phyloP scores from a whole-genome alignment of 2,329 filamentous ascomycete genomes.

The Beauveria caledonica region DNA sequence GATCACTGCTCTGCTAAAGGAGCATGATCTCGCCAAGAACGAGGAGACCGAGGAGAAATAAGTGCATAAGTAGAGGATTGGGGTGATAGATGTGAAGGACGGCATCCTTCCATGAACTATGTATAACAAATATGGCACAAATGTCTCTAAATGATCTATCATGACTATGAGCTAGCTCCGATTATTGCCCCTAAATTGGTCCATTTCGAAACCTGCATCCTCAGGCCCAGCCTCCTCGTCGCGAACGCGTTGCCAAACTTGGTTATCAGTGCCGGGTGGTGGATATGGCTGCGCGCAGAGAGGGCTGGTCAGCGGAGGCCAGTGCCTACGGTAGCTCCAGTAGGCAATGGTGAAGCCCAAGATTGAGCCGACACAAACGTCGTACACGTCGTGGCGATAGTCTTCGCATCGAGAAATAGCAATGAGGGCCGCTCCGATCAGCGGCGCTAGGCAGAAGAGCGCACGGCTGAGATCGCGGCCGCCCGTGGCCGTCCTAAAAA shows the following conservation, averaged over 20 bases:
- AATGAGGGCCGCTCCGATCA: conserved; percentile 58
- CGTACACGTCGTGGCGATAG: conserved; percentile 64
- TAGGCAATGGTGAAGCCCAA: conserved; percentile 54
- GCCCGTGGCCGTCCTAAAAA: conserved; percentile 39
- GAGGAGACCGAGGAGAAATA: conserved; percentile 63
- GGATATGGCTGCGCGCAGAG: conserved; percentile 52
- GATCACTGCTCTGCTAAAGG: conserved; percentile 87
- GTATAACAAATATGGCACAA: conserved; percentile 12
- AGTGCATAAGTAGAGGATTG: background rate
- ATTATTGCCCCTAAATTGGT: background rate
- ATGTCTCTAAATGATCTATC: background rate
- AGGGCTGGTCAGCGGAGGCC: conserved; percentile 44
- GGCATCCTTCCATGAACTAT: conserved; percentile 1
- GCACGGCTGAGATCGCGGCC: conserved; percentile 47
- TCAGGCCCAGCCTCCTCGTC: conserved; percentile 45
- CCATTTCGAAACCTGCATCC: conserved; percentile 33
- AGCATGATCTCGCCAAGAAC: conserved; percentile 88
- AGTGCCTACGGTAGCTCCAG: conserved; percentile 60
- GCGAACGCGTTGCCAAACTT: conserved; percentile 35
- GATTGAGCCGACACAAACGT: conserved; percentile 53
- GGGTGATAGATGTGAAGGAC: conserved; percentile 10
- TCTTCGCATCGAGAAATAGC: conserved; percentile 62
- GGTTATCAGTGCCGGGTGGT: conserved; percentile 30
- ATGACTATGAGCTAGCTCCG: background rate
- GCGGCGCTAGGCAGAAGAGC: conserved; percentile 48